phyloP scores from a whole-genome alignment of 2,329 filamentous ascomycete genomes.

The Alternaria panax region DNA sequence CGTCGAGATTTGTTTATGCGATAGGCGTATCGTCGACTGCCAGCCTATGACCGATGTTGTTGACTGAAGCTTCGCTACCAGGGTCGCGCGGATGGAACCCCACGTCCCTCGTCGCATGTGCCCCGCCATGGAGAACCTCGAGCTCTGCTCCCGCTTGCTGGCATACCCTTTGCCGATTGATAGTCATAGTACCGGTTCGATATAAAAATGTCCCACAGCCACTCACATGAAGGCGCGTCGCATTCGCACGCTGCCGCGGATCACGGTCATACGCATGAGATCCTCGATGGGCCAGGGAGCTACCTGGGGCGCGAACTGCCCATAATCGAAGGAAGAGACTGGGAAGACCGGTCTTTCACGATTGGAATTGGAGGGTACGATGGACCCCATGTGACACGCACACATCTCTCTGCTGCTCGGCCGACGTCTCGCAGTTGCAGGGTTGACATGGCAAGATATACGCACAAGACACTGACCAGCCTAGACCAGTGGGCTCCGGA shows the following conservation, averaged over 20 bases:
- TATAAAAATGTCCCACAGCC: conserved; percentile 40
- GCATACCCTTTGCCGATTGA: background rate
- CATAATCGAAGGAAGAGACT: conserved; percentile 85
- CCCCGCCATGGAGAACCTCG: conserved; percentile 29
- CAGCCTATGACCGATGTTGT: conserved; percentile 11
- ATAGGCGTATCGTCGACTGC: background rate
- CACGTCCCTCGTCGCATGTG: conserved; percentile 22
- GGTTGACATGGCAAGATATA: conserved; percentile 4
- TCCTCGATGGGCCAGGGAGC: conserved; percentile 91
- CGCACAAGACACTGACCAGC: conserved; percentile 16
- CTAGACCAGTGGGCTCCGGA: conserved; percentile 90
- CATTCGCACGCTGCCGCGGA: conserved; percentile 64
- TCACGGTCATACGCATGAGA: conserved; percentile 95
- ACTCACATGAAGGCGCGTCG: conserved; percentile 51
- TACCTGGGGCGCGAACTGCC: conserved; percentile 92
- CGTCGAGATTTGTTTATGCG: conserved; percentile 9
- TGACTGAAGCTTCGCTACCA: conserved; percentile 10
- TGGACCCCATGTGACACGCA: background rate
- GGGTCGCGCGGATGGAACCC: conserved; percentile 18
- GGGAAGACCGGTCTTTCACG: conserved; percentile 89
- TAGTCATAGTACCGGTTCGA: background rate
- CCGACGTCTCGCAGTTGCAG: background rate
- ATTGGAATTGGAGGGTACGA: conserved; percentile 95
- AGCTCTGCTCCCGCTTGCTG: conserved; percentile 9
- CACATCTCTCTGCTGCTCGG: background rate